These are phyloP conservation scores for Cylindrotheca closterium DNA, from an alignment of 108 stramenopile genomes.

Conservation along the genomic window DNA sequence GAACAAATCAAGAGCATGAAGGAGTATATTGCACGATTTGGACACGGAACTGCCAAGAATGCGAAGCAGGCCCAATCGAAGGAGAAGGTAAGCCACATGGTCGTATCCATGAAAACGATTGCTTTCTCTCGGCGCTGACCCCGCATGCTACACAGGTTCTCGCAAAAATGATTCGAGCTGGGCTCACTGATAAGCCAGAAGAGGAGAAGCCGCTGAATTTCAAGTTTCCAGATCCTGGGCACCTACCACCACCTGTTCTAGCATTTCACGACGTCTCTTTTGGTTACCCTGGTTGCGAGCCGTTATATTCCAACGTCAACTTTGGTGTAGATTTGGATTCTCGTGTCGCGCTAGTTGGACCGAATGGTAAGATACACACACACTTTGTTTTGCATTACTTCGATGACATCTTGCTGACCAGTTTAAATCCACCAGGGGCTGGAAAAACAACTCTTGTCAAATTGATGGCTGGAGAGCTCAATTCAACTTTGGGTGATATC, in stretches of 20 bases:
- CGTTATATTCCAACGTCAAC: slow-evolving; percentile 90
- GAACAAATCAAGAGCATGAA: slow-evolving; percentile 97
- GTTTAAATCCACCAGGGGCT: neutral
- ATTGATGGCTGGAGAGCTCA: slow-evolving; percentile 91
- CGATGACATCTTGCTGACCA: neutral
- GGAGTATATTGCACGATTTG: slow-evolving; percentile 97
- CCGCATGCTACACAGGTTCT: slow-evolving; percentile 36
- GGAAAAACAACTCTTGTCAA: slow-evolving; percentile 54
- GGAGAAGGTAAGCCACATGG: too few species aligned
- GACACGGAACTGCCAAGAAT: slow-evolving; percentile 97
- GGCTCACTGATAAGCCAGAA: slow-evolving; percentile 95
- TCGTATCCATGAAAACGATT: neutral
- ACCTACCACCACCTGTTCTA: slow-evolving; percentile 96
- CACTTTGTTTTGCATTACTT: neutral
- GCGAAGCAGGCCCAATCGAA: slow-evolving; percentile 96
- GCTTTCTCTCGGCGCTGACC: slow-evolving; percentile 68
- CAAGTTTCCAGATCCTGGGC: slow-evolving; percentile 92
- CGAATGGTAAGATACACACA: slow-evolving; percentile 71
- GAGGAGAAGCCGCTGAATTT: slow-evolving; percentile 94
- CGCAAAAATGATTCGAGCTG: slow-evolving; percentile 94
- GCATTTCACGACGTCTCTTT: slow-evolving; percentile 96
- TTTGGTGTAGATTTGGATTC: slow-evolving; percentile 98
- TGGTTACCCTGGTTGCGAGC: slow-evolving; percentile 94
- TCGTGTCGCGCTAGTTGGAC: slow-evolving; percentile 93
- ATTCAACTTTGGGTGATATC: slow-evolving; percentile 90